Conservation (phyloP, 805 yeast species). For the Jamesozyma gamospora region DNA sequence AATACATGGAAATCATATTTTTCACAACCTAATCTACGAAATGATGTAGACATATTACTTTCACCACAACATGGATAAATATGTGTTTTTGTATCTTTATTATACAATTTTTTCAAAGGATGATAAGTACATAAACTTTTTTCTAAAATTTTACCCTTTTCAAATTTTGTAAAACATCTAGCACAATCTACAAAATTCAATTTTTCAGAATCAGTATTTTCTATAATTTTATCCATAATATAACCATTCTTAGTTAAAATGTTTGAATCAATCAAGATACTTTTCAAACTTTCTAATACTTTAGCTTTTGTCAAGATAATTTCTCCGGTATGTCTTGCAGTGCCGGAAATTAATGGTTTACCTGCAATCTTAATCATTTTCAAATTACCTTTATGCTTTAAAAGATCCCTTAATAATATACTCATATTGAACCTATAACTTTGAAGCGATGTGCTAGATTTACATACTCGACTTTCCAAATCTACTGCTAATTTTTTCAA, state of each 20-base stretch:
- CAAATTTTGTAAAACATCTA: slow-evolving; percentile 25
- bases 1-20: slow-evolving; percentile 22
- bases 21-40: slow-evolving; percentile 22
- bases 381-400: slow-evolving; percentile 23
- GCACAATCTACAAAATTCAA: slow-evolving; percentile 14
- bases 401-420: slow-evolving; percentile 23
- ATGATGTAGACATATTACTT: slow-evolving; percentile 20
- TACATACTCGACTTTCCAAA: slow-evolving; percentile 22
- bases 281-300: slow-evolving; percentile 13
- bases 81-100: slow-evolving; percentile 16
- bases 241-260: slow-evolving; percentile 20
- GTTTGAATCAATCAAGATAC: slow-evolving; percentile 12
- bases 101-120: slow-evolving; percentile 19
- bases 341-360: slow-evolving; percentile 7
- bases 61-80: slow-evolving; percentile 30
- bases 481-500: slow-evolving; percentile 17
- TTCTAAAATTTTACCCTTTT: slow-evolving; percentile 17
- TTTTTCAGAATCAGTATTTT: not conserved
- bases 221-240: slow-evolving; percentile 8
- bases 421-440: slow-evolving; percentile 26
- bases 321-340: slow-evolving; percentile 1
- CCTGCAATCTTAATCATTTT: slow-evolving; percentile 17
- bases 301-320: slow-evolving; percentile 6
- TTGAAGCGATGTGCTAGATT: slow-evolving; percentile 19
- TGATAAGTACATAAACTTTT: slow-evolving; percentile 25